phyloP scores from a whole-genome alignment of 2,329 filamentous ascomycete species.

The Ophiostoma australiae region DNA sequence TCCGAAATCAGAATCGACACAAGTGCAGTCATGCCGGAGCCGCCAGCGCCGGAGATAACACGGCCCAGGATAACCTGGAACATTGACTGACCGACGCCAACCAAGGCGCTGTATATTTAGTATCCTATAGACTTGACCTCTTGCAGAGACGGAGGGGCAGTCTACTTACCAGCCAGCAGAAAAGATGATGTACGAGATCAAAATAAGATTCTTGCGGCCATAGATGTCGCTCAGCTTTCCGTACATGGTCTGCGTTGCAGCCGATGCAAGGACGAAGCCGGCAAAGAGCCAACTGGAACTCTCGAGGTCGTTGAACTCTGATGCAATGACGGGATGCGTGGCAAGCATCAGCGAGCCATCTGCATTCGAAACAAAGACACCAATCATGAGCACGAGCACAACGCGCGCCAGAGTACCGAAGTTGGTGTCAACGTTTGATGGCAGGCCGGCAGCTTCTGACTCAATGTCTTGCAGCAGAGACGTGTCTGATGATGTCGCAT shows the following conservation, averaged over 20 bases:
- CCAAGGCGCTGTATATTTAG: conserved; percentile 30
- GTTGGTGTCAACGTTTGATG: not conserved
- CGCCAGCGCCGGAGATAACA: conserved; percentile 48
- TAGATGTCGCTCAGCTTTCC: conserved; percentile 56
- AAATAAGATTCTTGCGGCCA: conserved; percentile 48
- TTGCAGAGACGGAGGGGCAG: not conserved
- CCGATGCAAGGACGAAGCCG: conserved; percentile 47
- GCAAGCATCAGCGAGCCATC: conserved; percentile 63
- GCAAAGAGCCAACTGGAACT: conserved; percentile 56
- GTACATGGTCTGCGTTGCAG: conserved; percentile 50
- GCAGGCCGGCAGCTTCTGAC: conserved; percentile 13
- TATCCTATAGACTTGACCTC: not conserved
- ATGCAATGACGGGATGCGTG: conserved; percentile 58
- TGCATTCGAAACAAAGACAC: conserved; percentile 61
- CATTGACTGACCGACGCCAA: conserved; percentile 44
- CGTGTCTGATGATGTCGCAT: conserved; percentile 23
- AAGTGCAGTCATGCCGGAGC: conserved; percentile 47
- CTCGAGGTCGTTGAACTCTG: conserved; percentile 53
- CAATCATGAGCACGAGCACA: conserved; percentile 31
- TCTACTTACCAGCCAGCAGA: conserved; percentile 43
- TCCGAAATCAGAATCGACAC: conserved; percentile 52
- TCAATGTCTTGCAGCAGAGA: conserved; percentile 24
- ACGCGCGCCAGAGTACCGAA: conserved; percentile 14
- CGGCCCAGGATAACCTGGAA: conserved; percentile 47
- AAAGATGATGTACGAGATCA: conserved; percentile 48